These are phyloP conservation scores for Firmiana major DNA, from an alignment of 345 rosid species.

Conservation along the genomic window DNA sequence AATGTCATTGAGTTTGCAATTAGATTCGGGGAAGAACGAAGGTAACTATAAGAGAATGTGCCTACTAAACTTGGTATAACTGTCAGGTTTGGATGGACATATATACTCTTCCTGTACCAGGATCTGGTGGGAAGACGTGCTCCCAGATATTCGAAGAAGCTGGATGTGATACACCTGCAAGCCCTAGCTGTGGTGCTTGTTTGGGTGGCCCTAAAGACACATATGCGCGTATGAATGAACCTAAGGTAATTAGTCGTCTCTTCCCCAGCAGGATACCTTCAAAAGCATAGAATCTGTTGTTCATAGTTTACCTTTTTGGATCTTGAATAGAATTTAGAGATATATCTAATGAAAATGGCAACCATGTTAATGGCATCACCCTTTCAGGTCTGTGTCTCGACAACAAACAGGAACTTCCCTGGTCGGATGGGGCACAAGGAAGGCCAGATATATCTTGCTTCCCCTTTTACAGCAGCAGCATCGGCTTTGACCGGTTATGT, in stretches of 20 bases:
- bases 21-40: not conserved
- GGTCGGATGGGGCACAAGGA: conserved; percentile 99
- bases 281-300: not conserved
- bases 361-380: not conserved
- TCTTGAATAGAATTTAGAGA: not conserved
- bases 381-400: conserved; percentile 65
- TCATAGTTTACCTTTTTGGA: not conserved
- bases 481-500: conserved; percentile 92
- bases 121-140: conserved; percentile 94
- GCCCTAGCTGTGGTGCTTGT: conserved; percentile 97
- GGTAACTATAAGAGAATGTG: not conserved
- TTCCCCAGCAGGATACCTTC: not conserved
- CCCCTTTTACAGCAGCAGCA: conserved; percentile 95
- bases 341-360: not conserved
- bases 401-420: conserved; percentile 97
- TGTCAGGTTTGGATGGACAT: conserved; percentile 90
- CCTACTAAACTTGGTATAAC: not conserved
- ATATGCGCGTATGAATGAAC: conserved; percentile 87
- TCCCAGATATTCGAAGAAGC: conserved; percentile 97
- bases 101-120: conserved; percentile 83
- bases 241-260: conserved; percentile 46
- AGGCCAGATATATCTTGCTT: conserved; percentile 94
- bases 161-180: conserved; percentile 94
- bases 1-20: not conserved
- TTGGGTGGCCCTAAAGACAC: conserved; percentile 97